Base-by-base conservation (phyloP, 2,329 filamentous ascomycete genomes). In the Nothophaeocryptopus gaeumannii region DNA sequence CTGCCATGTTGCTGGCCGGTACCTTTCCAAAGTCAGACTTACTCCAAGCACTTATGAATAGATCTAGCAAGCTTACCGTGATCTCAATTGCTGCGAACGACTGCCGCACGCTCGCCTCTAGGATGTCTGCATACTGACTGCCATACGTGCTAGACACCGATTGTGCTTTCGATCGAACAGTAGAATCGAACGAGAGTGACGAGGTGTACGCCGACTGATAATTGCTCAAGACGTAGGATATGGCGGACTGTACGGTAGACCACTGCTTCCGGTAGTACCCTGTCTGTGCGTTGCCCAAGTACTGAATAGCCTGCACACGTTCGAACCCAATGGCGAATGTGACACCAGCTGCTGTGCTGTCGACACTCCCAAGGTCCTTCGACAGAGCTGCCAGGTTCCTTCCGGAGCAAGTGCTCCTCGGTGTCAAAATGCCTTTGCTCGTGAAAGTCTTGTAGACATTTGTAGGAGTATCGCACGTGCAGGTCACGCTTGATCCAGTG, bases 51-150 rank as follows among this genome's bases (percentile, higher is more conserved):
- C n/a, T n/a, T n/a, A n/a, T n/a, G n/a, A n/a, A n/a, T n/a, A n/a
- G n/a, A 8, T 8, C 37, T 30, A 1, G 14, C 13, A 20, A 34
- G 15, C 20, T 37, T 8, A 45, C 59, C 9, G 61, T 61, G 35
- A 63, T 35, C 34, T 63, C 61, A 10, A 63, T 49, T 8, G 58
- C 56, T n/a, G 56, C 59, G 47, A 64, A 61, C 4, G 56, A 58
- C 36, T 64, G 62, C 10, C 62, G 45, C 20, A 64, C 56, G 29
- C 57, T 60, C 5, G 60, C 59, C 38, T 63, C 62, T n/a, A 60
- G 47, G 10, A 64, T 60, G 34, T 64, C 62, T 26, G 60, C 62
- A 52, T 64, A 64, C 40, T 64, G 52, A 9, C 42, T 43, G 2
- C 61, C 61, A 39, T 56, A 63, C 1, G 43, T 31, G 10, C 34